These are phyloP conservation scores for Spizellomyces sp. DNA, from an alignment of 192 early-diverging fungal species.

Conservation along the genomic window DNA sequence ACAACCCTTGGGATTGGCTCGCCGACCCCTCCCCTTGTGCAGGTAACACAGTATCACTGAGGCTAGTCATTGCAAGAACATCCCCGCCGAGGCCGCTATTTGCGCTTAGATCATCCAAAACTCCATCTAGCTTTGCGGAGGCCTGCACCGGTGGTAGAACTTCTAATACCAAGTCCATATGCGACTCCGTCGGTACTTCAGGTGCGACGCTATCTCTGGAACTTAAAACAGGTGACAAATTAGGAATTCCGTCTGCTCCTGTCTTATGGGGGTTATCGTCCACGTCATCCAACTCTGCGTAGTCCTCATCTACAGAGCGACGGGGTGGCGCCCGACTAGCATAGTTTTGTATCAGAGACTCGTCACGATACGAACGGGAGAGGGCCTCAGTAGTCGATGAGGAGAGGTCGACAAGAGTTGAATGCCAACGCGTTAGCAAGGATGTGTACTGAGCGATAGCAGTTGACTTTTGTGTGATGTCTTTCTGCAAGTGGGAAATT, in stretches of 20 bases:
- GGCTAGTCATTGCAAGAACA: not conserved
- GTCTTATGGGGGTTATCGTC: not conserved
- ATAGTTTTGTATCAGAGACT: not conserved
- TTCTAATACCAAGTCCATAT: not conserved
- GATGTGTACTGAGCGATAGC: not conserved
- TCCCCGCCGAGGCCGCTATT: not conserved
- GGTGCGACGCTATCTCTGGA: not conserved
- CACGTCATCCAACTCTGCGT: not conserved
- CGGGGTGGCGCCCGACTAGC: not conserved
- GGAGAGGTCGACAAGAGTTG: not conserved
- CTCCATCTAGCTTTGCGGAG: not conserved
- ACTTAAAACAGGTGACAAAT: not conserved
- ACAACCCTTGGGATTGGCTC: not conserved
- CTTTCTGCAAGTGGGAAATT: not conserved
- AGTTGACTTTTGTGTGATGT: not conserved
- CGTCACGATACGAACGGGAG: not conserved
- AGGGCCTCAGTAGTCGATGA: not conserved
- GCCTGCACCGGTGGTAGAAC: not conserved
- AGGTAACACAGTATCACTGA: not conserved
- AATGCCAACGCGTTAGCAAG: not conserved
- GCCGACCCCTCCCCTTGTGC: not conserved
- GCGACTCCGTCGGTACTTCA: not conserved
- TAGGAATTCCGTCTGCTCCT: not conserved
- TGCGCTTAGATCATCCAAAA: not conserved
- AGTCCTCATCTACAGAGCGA: not conserved